A percentile compares a stretch with the other conserved stretches of the same genome.
Conservation (phyloP, 1,139 yeast species). For the Wickerhamomyces sp. region DNA sequence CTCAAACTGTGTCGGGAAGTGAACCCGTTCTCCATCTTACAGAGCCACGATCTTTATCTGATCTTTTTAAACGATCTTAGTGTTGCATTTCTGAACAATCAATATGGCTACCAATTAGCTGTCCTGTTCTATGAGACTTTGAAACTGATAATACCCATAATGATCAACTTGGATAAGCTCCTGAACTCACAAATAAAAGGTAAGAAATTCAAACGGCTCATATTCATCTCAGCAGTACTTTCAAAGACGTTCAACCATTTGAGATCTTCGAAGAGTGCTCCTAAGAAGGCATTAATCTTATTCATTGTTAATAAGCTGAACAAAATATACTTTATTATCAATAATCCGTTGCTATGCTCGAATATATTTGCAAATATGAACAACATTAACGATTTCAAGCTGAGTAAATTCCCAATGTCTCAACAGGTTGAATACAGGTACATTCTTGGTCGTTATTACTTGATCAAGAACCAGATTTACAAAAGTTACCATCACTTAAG, state of each 20-base stretch:
- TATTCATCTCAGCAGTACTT: slow-evolving; percentile 20
- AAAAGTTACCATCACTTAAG: slow-evolving; percentile 54
- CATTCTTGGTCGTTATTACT: slow-evolving; percentile 61
- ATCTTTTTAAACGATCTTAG: slow-evolving; percentile 50
- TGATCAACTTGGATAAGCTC: slow-evolving; percentile 46
- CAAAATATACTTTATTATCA: slow-evolving; percentile 55
- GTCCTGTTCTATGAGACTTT: slow-evolving; percentile 40
- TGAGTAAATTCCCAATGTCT: slow-evolving; percentile 41
- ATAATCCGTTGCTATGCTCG: slow-evolving; percentile 64
- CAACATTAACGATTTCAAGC: slow-evolving; percentile 25
- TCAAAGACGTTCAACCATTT: slow-evolving; percentile 23
- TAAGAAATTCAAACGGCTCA: slow-evolving; percentile 27
- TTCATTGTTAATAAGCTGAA: slow-evolving; percentile 57
- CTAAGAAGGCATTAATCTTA: slow-evolving; percentile 49
- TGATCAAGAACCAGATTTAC: slow-evolving; percentile 54
- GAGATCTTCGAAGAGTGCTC: slow-evolving; percentile 16
- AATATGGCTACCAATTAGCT: slow-evolving; percentile 45
- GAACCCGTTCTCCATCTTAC: slow-evolving; percentile 53
- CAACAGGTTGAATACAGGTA: slow-evolving; percentile 65
- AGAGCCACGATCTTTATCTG: slow-evolving; percentile 57
- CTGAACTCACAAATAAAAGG: slow-evolving; percentile 34
- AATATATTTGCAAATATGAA: slow-evolving; percentile 74
- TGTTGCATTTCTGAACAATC: slow-evolving; percentile 52
- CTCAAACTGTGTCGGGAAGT: slow-evolving; percentile 48
- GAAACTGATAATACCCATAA: slow-evolving; percentile 42